Base-by-base conservation (phyloP, 352 stramenopile species). In the Globisporangium yorkense region DNA sequence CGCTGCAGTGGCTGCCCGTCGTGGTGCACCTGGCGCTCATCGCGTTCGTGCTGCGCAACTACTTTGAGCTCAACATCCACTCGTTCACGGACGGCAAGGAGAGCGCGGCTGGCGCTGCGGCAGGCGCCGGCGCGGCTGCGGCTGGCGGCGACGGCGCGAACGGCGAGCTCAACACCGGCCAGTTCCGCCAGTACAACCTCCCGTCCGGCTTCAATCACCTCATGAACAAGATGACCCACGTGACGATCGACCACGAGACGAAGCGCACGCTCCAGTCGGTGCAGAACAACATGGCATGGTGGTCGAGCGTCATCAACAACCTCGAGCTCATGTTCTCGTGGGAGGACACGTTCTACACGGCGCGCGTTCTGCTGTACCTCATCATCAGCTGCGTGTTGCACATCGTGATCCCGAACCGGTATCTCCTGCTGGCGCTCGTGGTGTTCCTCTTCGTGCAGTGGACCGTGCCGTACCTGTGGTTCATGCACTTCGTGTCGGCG, bases 201-300 rank as follows among this genome's bases (percentile, higher is more conserved):
- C 84, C 84, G 12, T 79, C 80, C 13, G 81, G 84, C n/a, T 91
- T 94, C 63, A 88, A 88, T 55, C 81, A 92, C 56, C 58, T 94
- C 48, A 94, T 91, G 80, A 91, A 94, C 75, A 94, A 94, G 64
- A 94, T 94, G 84, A 92, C 84, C 3, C 81, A 92, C 56, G 81
- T 94, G 29, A 94, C 80, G 24, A 88, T 91, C 33, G 81, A 94
- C 54, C 66, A 84, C 31, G 84, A 94, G 59, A 94, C 84, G 27
- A 89, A 90, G 64, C 75, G 76, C 39, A 89, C 84, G 57, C 64
- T 94, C 54, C 84, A 94, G 69, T 89, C 80, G 0, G 80, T 94
- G 54, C 84, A 94, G 62, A 94, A 94, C 69, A 92, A 91, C 67
- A 94, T 94, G 84, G 76, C 84, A 52, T 94, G 84, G 84, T 92